Evolutionary conservation across 1,284 basidiomycete genomes (phyloP), one percentile per base, ranked within the genome.

Genomic region (Pseudozyma hubeiensis): DNA sequence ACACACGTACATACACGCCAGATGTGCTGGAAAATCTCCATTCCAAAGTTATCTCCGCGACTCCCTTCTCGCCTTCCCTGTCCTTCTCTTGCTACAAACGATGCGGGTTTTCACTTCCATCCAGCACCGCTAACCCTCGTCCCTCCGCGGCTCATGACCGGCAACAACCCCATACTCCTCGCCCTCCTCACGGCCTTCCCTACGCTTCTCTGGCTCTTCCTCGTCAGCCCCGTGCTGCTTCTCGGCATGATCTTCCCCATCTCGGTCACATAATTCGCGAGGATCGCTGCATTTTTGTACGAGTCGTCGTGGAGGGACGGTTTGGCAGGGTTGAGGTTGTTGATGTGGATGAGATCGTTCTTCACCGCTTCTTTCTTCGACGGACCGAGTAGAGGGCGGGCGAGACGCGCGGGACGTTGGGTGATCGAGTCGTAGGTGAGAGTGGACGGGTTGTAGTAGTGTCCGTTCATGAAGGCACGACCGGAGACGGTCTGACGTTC

Each of bases 171-270:
- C 91, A 97, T 95, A 87, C 91, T 92, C 85, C 93, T 92, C 55
- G 96, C 93, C 59, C 96, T 88, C 60, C 93, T 89, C 63, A 98
- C 91, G 40, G 95, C 92, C 86, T 95, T 95, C 48, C 90, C 92
- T 5, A 97, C 81, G 69, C 88, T 87, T 46, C 93, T 88, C 85
- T 98, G 95, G 70, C 87, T 92, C 84, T 90, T 90, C 85, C 90
- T 89, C 5, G 94, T 94, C 52, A 98, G 87, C 0, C 88, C 87
- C 0, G 93, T 97, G 55, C 89, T 83, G 9, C 88, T 88, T 45
- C 96, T 88, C 14, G 86, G 85, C 74, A 88, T 87, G 76, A 97
- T 93, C 87, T 91, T 93, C 57, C 94, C 95, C 90, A 97, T 92
- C 33, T 90, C 89, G 7, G 92, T 89, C 59, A 94, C 86, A 84